Base-by-base conservation (phyloP, 75 land plant species). In the Pinus albicaulis region DNA sequence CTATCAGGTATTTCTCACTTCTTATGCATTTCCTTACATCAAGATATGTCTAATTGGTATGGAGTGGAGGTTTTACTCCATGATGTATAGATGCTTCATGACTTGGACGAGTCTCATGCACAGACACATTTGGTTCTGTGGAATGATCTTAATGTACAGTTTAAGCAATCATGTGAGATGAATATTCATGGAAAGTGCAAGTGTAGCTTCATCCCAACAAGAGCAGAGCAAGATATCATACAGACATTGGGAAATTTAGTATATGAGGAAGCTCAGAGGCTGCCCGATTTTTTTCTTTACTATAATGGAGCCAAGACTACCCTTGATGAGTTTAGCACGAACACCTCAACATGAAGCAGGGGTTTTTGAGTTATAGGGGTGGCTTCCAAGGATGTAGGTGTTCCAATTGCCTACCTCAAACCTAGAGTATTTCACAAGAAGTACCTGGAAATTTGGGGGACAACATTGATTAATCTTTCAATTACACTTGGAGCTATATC, bases 381-480 rank as follows among this genome's bases (percentile, higher is more conserved):
- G 11, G 76, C 76, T 26, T 74, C 76, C 61, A 74, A 74, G 55
- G 76, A 74, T 56, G 55, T 58, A 34, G 76, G 76, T 28, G 61
- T 74, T 19, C 61, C 36, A 8, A 74, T 74, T 19, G 76, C 61
- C 3, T 74, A 61, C 62, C 31, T 74, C 38, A 57, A 56, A 5
- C 36, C 62, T 8, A 31, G 76, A 17, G 38, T 58, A 8, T 57
- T 74, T 28, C 76, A 74, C n/a, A n/a, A n/a, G n/a, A n/a, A n/a
- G n/a, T n/a, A n/a, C n/a, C n/a, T n/a, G n/a, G n/a, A n/a, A n/a
- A n/a, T n/a, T n/a, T n/a, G n/a, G n/a, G n/a, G n/a, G n/a, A n/a
- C n/a, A n/a, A n/a, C n/a, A n/a, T n/a, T n/a, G n/a, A n/a, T n/a
- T n/a, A n/a, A n/a, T n/a, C n/a, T n/a, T n/a, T n/a, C n/a, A n/a